A percentile compares a stretch with the other conserved stretches of the same genome.
These are phyloP conservation scores for Citrullus colocynthis DNA, from an alignment of 306 rosid species.

Conservation along the genomic window DNA sequence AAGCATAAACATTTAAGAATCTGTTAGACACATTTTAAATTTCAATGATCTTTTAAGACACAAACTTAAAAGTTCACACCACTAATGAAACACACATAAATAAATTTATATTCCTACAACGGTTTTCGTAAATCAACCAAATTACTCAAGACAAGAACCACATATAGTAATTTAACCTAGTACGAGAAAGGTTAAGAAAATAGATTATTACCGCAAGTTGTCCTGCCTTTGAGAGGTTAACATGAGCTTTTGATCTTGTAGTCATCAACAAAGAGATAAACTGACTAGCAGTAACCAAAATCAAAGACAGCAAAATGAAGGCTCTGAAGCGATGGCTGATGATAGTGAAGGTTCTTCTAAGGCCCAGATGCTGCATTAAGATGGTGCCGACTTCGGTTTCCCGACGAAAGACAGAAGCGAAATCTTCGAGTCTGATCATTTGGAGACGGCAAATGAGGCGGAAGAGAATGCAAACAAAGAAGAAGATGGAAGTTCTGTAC, in stretches of 20 bases:
- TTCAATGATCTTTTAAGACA: too few species aligned
- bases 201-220: slow-evolving; percentile 54
- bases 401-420: slow-evolving; percentile 42
- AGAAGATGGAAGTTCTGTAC: slow-evolving; percentile 73
- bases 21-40: too few species aligned
- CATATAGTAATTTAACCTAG: background rate
- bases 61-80: too few species aligned
- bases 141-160: background rate
- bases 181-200: background rate
- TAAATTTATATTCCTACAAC: background rate
- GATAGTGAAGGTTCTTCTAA: slow-evolving; percentile 42
- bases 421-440: slow-evolving; percentile 55
- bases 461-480: slow-evolving; percentile 63
- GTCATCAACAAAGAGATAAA: slow-evolving; percentile 46
- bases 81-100: background rate
- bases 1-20: too few species aligned
- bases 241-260: slow-evolving; percentile 35
- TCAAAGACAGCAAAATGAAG: slow-evolving; percentile 52
- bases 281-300: slow-evolving; percentile 75
- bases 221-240: slow-evolving; percentile 59
- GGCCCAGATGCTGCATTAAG: slow-evolving; percentile 50
- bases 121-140: background rate
- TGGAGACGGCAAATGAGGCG: slow-evolving; percentile 61
- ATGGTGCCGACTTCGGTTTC: slow-evolving; percentile 57
- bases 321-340: slow-evolving; percentile 76